Evolutionary conservation across 2,329 filamentous ascomycete genomes (phyloP).

Genomic region (Fusarium irregulare): DNA sequence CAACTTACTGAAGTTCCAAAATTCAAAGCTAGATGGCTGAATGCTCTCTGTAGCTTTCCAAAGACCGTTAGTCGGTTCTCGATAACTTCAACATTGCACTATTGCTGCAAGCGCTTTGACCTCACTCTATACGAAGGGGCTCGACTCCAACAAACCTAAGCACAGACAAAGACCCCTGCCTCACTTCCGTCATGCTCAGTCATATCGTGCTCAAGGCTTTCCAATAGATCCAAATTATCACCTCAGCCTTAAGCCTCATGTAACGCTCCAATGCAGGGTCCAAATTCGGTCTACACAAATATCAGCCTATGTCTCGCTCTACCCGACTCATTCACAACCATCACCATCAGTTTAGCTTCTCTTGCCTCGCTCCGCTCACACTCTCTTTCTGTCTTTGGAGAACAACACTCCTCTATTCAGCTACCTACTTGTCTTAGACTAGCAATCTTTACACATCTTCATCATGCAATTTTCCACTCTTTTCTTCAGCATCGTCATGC

Average conservation of each 20-base stretch:
- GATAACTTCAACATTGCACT: not conserved
- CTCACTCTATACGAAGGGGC: not conserved
- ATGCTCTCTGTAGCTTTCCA: not conserved
- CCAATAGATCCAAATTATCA: not conserved
- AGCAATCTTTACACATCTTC: not conserved
- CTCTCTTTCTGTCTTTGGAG: not conserved
- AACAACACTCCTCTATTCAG: not conserved
- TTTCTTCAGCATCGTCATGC: conserved; percentile 7
- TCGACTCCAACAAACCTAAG: not conserved
- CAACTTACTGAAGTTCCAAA: not conserved
- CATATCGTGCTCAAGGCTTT: not conserved
- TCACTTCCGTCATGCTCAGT: not conserved
- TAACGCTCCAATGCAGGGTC: not conserved
- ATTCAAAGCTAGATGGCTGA: not conserved
- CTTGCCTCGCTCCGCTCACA: not conserved
- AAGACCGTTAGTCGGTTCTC: not conserved
- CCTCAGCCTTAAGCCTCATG: not conserved
- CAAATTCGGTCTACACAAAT: not conserved
- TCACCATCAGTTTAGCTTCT: not conserved
- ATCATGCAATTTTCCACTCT: conserved; percentile 31
- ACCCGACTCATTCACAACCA: not conserved
- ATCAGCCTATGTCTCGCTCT: not conserved
- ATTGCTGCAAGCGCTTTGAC: not conserved
- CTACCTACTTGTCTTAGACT: not conserved
- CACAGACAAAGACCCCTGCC: not conserved